Conservation (phyloP, 2,329 filamentous ascomycete genomes). For the Daldinia sp. region DNA sequence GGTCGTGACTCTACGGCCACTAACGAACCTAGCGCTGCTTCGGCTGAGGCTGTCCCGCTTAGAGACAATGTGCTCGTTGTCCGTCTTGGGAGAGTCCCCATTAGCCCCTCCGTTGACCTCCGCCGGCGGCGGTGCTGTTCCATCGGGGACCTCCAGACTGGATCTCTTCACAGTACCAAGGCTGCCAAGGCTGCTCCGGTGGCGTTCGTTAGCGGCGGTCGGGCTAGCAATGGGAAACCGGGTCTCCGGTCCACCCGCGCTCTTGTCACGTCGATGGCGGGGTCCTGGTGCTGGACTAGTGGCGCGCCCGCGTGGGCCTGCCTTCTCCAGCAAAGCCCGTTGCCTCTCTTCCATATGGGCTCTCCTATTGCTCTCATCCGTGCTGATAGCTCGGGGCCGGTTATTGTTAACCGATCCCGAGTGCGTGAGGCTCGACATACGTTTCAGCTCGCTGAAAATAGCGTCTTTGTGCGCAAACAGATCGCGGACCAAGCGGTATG, state of each 20-base stretch:
- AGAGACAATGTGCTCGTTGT: slow-evolving; percentile 48
- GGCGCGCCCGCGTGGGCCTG: slow-evolving; percentile 73
- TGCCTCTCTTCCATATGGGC: slow-evolving; percentile 95
- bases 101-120: slow-evolving; percentile 57
- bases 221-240: slow-evolving; percentile 86
- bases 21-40: slow-evolving; percentile 65
- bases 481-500: slow-evolving; percentile 89
- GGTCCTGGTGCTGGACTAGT: slow-evolving; percentile 77
- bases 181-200: slow-evolving; percentile 63
- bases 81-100: slow-evolving; percentile 54
- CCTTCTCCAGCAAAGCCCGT: slow-evolving; percentile 79
- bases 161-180: slow-evolving; percentile 64
- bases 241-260: slow-evolving; percentile 77
- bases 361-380: slow-evolving; percentile 94
- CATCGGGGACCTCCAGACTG: slow-evolving; percentile 85
- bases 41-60: slow-evolving; percentile 69
- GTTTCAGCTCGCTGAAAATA: slow-evolving; percentile 96
- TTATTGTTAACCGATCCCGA: slow-evolving; percentile 69
- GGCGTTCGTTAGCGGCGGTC: slow-evolving; percentile 64
- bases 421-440: slow-evolving; percentile 78
- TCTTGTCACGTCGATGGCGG: slow-evolving; percentile 82
- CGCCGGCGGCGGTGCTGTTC: slow-evolving; percentile 59
- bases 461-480: slow-evolving; percentile 93
- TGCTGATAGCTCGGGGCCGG: slow-evolving; percentile 88
- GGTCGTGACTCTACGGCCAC: slow-evolving; percentile 61